Percentiles rank a stretch among this genome's conserved stretches.
Evolutionary conservation across 192 early-diverging fungal genomes (phyloP).

Genomic region (Obelidium mucronatum): DNA sequence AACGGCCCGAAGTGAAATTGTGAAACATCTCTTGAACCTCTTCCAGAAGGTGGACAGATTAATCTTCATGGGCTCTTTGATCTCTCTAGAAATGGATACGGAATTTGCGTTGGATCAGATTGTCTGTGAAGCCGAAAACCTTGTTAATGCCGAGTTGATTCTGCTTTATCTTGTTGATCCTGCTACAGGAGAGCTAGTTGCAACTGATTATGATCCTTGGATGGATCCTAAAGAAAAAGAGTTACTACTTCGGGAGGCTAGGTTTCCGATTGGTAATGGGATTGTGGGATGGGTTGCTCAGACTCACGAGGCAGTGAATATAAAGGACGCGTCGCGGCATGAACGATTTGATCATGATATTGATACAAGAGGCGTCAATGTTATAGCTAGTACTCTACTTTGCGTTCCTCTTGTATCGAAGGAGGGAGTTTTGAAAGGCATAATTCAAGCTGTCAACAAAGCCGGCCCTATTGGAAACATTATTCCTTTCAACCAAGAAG

Average conservation of each 20-base stretch:
- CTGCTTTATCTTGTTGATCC: slow-evolving; percentile 52
- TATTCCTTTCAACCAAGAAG: slow-evolving; percentile 49
- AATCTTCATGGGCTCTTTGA: slow-evolving; percentile 41
- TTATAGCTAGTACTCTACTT: slow-evolving; percentile 39
- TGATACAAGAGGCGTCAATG: slow-evolving; percentile 37
- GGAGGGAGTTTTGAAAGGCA: slow-evolving; percentile 46
- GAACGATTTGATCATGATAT: slow-evolving; percentile 49
- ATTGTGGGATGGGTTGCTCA: slow-evolving; percentile 53
- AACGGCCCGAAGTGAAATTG: slow-evolving; percentile 34
- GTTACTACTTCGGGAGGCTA: slow-evolving; percentile 25
- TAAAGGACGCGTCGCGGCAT: slow-evolving; percentile 48
- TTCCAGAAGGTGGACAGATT: slow-evolving; percentile 55
- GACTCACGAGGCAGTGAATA: slow-evolving; percentile 45
- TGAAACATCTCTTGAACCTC: slow-evolving; percentile 49
- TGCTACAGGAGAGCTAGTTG: slow-evolving; percentile 47
- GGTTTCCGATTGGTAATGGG: slow-evolving; percentile 45
- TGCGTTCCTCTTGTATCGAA: slow-evolving; percentile 48
- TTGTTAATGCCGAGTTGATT: slow-evolving; percentile 46
- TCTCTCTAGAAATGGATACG: slow-evolving; percentile 50
- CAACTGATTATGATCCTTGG: slow-evolving; percentile 35
- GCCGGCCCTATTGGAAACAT: slow-evolving; percentile 31
- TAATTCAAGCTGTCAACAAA: slow-evolving; percentile 57
- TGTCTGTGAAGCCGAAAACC: slow-evolving; percentile 36
- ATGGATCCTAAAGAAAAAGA: slow-evolving; percentile 38
- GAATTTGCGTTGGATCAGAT: slow-evolving; percentile 46